phyloP scores from a whole-genome alignment of 352 stramenopile species.

The Pythium volutum region DNA sequence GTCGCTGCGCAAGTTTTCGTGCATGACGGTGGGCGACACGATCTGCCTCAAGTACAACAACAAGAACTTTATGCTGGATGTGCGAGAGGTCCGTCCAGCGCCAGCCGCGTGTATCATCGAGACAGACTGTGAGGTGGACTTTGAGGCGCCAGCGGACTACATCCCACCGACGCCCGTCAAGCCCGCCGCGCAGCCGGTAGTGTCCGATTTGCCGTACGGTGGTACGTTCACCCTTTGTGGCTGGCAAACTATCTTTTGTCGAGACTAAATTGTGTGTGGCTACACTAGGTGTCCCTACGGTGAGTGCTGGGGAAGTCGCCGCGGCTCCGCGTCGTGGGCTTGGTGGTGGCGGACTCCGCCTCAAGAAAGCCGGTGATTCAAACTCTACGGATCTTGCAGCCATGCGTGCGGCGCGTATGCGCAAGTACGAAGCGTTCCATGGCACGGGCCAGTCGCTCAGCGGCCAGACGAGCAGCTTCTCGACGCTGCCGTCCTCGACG shows the following conservation, averaged over 20 bases:
- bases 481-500: slow-evolving; percentile 23
- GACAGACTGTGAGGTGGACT: slow-evolving; percentile 99
- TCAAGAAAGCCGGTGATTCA: slow-evolving; percentile 57
- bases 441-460: slow-evolving; percentile 74
- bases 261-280: not conserved
- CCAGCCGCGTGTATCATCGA: slow-evolving; percentile 99
- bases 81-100: slow-evolving; percentile 95
- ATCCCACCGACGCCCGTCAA: slow-evolving; percentile 43
- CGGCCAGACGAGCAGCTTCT: slow-evolving; percentile 37
- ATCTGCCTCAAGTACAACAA: slow-evolving; percentile 99
- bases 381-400: slow-evolving; percentile 56
- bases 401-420: slow-evolving; percentile 66
- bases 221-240: slow-evolving; percentile 25
- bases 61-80: slow-evolving; percentile 98
- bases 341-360: slow-evolving; percentile 52
- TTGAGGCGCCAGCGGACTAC: slow-evolving; percentile 93
- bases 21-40: slow-evolving; percentile 97
- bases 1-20: slow-evolving; percentile 91
- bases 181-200: slow-evolving; percentile 25
- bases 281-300: slow-evolving; percentile 54
- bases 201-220: slow-evolving; percentile 60
- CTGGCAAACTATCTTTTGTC: not conserved
- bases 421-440: slow-evolving; percentile 84
- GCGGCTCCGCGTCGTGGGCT: slow-evolving; percentile 35
- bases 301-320: slow-evolving; percentile 45